Conservation (phyloP, 2,329 filamentous ascomycete species). For the Paraconiothyrium sp. region DNA sequence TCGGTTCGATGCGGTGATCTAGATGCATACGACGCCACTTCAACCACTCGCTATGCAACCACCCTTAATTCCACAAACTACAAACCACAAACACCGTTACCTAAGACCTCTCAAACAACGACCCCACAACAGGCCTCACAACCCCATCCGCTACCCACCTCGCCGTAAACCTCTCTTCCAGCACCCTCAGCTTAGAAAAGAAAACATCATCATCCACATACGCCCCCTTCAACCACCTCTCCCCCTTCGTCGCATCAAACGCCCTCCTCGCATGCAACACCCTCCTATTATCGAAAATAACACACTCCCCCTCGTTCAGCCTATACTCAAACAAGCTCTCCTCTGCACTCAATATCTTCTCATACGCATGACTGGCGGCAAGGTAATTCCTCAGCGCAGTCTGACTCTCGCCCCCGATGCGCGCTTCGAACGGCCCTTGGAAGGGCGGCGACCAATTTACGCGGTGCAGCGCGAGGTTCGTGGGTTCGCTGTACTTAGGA, state of each 20-base stretch:
- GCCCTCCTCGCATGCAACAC: conserved; percentile 83
- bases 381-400: conserved; percentile 42
- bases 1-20: too few relatives aligned
- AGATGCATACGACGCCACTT: neutral
- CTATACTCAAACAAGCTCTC: conserved; percentile 73
- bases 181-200: conserved; percentile 56
- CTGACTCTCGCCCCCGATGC: conserved; percentile 41
- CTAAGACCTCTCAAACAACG: neutral
- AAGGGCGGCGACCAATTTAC: conserved; percentile 84
- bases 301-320: conserved; percentile 83
- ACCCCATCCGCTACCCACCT: conserved; percentile 48
- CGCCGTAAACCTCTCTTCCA: conserved; percentile 49
- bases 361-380: conserved; percentile 64
- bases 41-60: neutral
- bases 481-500: conserved; percentile 37
- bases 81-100: neutral
- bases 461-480: conserved; percentile 48
- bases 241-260: conserved; percentile 74
- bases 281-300: conserved; percentile 89
- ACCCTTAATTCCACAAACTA: neutral
- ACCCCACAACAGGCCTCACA: conserved; percentile 30
- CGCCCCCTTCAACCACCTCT: conserved; percentile 84
- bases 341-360: conserved; percentile 65
- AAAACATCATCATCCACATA: conserved; percentile 79
- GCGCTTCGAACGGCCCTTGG: conserved; percentile 65